Conservation (phyloP, 129 eudicot genomes). For the Flaveria brownii region DNA sequence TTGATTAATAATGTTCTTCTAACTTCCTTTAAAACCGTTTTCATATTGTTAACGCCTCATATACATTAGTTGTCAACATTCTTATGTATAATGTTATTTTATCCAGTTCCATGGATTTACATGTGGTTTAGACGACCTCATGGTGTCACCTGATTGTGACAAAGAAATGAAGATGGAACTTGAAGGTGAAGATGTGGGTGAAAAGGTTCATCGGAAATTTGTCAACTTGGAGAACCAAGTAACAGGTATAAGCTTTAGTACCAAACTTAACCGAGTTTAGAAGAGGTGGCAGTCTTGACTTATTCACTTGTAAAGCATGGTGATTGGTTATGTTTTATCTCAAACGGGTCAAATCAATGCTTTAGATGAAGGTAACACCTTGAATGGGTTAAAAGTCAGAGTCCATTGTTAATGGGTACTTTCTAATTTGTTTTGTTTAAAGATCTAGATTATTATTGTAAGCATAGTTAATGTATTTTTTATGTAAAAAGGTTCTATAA, state of each 20-base stretch:
- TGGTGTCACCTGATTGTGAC: constrained; percentile 70
- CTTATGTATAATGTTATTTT: constrained; percentile 20
- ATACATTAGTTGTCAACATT: constrained; percentile 13
- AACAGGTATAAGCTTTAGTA: constrained; percentile 50
- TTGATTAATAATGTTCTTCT: not conserved
- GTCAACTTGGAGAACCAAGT: constrained; percentile 62
- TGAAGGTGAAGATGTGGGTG: constrained; percentile 89
- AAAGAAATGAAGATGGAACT: constrained; percentile 66
- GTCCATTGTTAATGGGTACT: not conserved
- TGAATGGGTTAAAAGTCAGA: not conserved
- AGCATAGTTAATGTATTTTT: not conserved
- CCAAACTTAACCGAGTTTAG: not conserved
- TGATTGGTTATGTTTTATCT: not conserved
- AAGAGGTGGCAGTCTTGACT: not conserved
- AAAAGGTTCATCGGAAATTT: constrained; percentile 85
- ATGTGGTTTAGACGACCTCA: constrained; percentile 89
- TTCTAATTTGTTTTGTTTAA: not conserved
- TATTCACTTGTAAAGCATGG: not conserved
- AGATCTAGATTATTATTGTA: not conserved
- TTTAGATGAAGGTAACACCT: not conserved
- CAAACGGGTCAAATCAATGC: not conserved
- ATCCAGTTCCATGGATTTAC: constrained; percentile 93
- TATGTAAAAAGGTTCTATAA: not conserved
- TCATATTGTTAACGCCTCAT: not conserved
- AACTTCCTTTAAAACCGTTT: not conserved